These are phyloP conservation scores for Moniliella sp. DNA, from an alignment of 1,284 basidiomycete species.

Conservation along the genomic window DNA sequence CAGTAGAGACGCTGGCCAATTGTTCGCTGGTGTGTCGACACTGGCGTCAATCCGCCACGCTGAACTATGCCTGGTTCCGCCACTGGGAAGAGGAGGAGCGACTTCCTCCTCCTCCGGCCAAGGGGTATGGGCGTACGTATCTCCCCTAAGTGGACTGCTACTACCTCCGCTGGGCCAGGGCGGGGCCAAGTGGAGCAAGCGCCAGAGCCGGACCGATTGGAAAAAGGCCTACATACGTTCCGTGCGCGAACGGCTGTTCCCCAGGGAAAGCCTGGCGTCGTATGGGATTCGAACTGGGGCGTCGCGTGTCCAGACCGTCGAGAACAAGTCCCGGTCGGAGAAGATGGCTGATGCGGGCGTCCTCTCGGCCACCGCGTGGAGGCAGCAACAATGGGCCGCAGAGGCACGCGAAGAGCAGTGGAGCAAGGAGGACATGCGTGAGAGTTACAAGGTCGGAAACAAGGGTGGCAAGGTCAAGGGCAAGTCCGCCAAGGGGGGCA, in stretches of 20 bases:
- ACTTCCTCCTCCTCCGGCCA: not conserved
- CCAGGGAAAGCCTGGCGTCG: slow-evolving; percentile 2
- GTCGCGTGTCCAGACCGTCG: slow-evolving; percentile 7
- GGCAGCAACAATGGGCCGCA: slow-evolving; percentile 19
- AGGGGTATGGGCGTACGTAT: not conserved
- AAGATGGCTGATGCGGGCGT: slow-evolving; percentile 12
- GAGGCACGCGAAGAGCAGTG: slow-evolving; percentile 5
- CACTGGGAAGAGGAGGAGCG: slow-evolving; percentile 8
- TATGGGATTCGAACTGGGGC: slow-evolving; percentile 1
- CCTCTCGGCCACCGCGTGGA: slow-evolving; percentile 9
- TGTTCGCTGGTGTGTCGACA: slow-evolving; percentile 15
- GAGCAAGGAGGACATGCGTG: slow-evolving; percentile 18
- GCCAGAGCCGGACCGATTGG: slow-evolving; percentile 25
- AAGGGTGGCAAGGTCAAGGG: slow-evolving; percentile 25
- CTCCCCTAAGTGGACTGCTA: not conserved
- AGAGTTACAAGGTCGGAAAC: slow-evolving; percentile 17
- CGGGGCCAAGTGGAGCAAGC: slow-evolving; percentile 18
- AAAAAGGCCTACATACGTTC: slow-evolving; percentile 11
- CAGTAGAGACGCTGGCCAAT: slow-evolving; percentile 9
- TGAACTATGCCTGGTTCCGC: slow-evolving; percentile 24
- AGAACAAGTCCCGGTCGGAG: slow-evolving; percentile 12
- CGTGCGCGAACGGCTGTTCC: slow-evolving; percentile 5
- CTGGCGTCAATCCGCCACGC: slow-evolving; percentile 19
- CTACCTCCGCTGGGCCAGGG: slow-evolving; percentile 8
- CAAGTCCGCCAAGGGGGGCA: slow-evolving; percentile 19